Evolutionary conservation across 2,329 filamentous ascomycete species (phyloP).

Genomic region (Claviceps purpurea): DNA sequence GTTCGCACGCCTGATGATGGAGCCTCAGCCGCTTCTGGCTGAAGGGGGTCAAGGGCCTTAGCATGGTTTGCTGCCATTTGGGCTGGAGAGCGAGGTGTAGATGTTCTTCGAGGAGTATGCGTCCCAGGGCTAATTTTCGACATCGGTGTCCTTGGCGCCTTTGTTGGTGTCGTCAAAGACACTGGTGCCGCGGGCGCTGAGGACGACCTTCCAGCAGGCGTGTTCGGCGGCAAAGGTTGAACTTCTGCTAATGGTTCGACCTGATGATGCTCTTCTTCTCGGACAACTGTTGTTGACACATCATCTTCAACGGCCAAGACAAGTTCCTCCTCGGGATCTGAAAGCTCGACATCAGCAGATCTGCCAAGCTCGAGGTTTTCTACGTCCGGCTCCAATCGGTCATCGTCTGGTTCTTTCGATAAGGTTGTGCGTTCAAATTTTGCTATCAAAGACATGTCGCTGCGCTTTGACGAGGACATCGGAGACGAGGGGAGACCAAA

Average conservation of each 20-base stretch:
- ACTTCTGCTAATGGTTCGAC: not conserved
- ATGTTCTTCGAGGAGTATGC: not conserved
- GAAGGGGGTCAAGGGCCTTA: not conserved
- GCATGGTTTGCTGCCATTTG: not conserved
- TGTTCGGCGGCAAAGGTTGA: not conserved
- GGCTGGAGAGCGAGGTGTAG: not conserved
- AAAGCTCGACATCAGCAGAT: not conserved
- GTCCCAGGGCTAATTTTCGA: not conserved
- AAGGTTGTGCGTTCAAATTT: not conserved
- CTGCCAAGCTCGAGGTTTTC: not conserved
- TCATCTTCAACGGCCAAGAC: not conserved
- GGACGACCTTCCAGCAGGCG: not conserved
- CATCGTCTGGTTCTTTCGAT: not conserved
- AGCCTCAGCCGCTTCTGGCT: not conserved
- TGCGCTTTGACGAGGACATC: not conserved
- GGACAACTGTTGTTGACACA: not conserved
- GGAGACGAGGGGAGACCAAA: slow-evolving; percentile 6
- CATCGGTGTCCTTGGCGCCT: not conserved
- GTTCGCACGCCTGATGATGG: not conserved
- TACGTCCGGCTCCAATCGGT: not conserved
- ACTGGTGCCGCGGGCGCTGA: not conserved
- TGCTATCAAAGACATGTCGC: not conserved
- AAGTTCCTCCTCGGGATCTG: not conserved
- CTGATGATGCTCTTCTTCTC: not conserved
- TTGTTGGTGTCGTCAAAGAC: not conserved